These are phyloP conservation scores for Tolypocladium nubicola DNA, from an alignment of 2,329 filamentous ascomycete species.

Conservation along the genomic window DNA sequence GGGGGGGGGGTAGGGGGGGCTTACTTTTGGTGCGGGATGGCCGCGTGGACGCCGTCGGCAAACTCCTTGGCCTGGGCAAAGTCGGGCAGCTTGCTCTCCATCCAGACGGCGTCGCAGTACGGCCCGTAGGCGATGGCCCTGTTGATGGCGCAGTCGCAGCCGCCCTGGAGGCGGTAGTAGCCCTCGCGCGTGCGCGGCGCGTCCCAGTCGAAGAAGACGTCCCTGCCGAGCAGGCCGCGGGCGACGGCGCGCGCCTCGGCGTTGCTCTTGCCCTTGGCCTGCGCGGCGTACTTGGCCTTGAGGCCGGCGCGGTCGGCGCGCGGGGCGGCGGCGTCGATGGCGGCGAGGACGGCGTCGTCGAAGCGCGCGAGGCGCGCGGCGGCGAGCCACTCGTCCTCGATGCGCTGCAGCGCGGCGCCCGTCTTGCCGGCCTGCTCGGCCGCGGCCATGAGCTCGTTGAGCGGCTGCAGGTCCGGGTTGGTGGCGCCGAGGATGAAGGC, in stretches of 20 bases:
- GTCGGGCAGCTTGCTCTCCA: conserved; percentile 97
- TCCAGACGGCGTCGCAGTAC: conserved; percentile 95
- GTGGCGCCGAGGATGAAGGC: conserved; percentile 84
- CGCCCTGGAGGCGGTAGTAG: conserved; percentile 87
- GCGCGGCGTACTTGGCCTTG: conserved; percentile 53
- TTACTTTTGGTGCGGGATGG: conserved; percentile 93
- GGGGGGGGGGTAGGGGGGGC: conserved; percentile 22
- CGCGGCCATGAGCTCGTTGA: conserved; percentile 83
- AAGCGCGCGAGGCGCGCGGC: conserved; percentile 79
- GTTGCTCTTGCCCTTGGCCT: conserved; percentile 77
- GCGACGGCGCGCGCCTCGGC: conserved; percentile 71
- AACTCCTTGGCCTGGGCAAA: conserved; percentile 88
- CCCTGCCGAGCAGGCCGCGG: conserved; percentile 62
- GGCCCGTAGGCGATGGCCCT: conserved; percentile 85
- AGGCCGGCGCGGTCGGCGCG: conserved; percentile 57
- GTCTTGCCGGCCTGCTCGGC: conserved; percentile 75
- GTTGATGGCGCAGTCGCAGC: conserved; percentile 84
- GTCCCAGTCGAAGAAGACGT: conserved; percentile 93
- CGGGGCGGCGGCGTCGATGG: conserved; percentile 50
- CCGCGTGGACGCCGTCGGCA: conserved; percentile 82
- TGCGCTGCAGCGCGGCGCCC: conserved; percentile 72
- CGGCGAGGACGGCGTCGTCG: conserved; percentile 76
- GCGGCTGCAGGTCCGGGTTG: conserved; percentile 71
- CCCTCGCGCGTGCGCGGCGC: conserved; percentile 86
- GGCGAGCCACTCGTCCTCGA: conserved; percentile 80